phyloP scores from a whole-genome alignment of 2,329 filamentous ascomycete species.

The Blastomyces percursus region DNA sequence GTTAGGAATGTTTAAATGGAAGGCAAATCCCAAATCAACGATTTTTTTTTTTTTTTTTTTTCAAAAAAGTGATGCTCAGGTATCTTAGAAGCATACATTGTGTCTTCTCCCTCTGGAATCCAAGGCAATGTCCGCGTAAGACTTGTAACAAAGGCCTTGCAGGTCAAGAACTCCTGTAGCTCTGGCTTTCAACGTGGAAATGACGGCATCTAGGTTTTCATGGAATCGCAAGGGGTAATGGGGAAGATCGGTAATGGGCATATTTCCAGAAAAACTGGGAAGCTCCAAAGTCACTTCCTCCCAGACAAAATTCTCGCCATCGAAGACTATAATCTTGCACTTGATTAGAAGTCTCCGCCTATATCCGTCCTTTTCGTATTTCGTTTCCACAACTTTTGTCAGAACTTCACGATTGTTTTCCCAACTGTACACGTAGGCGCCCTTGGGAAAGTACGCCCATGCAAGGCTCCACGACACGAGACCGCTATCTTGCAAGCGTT shows the following conservation, averaged over 20 bases:
- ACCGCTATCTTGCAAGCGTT: conserved; percentile 27
- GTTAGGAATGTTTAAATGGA: too few relatives aligned
- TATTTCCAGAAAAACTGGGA: conserved; percentile 30
- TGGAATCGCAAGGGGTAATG: conserved; percentile 31
- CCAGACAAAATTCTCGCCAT: conserved; percentile 31
- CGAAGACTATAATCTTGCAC: conserved; percentile 3
- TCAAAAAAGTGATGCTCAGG: too few relatives aligned
- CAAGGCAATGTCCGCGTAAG: conserved; percentile 35
- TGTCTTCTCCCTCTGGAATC: conserved; percentile 8
- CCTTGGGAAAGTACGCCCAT: conserved; percentile 38
- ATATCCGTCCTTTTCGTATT: background rate
- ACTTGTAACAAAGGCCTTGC: conserved; percentile 34
- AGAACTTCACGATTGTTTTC: conserved; percentile 33
- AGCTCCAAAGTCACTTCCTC: conserved; percentile 23
- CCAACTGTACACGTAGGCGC: conserved; percentile 31
- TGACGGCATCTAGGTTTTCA: conserved; percentile 22
- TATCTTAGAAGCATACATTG: conserved; percentile 1
- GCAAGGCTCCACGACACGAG: conserved; percentile 35
- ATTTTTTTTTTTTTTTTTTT: too few relatives aligned
- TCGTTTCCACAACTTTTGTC: conserved; percentile 26
- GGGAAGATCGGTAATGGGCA: conserved; percentile 31
- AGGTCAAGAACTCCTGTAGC: conserved; percentile 35
- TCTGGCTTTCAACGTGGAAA: conserved; percentile 23
- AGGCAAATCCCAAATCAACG: too few relatives aligned
- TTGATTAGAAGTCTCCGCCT: background rate